These are phyloP conservation scores for Puccinia triticina DNA, from an alignment of 1,284 basidiomycete genomes.

Conservation along the genomic window DNA sequence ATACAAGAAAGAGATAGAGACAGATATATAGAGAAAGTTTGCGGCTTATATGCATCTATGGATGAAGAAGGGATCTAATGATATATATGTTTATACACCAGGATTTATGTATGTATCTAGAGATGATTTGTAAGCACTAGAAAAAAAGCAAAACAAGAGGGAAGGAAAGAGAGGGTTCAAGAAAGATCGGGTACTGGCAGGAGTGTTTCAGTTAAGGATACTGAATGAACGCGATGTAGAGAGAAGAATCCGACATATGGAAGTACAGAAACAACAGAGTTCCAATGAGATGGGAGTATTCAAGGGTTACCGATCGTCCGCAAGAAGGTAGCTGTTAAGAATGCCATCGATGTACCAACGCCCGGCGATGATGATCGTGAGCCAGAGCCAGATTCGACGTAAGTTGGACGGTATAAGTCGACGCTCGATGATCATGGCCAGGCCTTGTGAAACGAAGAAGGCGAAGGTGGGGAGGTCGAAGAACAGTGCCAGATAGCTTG, in stretches of 20 bases:
- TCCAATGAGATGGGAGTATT: not conserved
- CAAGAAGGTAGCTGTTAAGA: constrained; percentile 3
- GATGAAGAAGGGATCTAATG: too few relatives aligned
- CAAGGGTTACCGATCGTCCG: not conserved
- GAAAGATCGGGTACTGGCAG: too few relatives aligned
- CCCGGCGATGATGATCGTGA: constrained; percentile 7
- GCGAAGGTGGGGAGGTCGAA: not conserved
- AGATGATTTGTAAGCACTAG: too few relatives aligned
- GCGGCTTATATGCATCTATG: too few relatives aligned
- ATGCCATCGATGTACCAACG: constrained; percentile 7
- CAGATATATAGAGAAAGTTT: too few relatives aligned
- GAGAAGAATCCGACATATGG: not conserved
- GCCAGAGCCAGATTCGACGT: constrained; percentile 10
- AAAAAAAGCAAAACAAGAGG: too few relatives aligned
- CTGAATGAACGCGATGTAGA: too few relatives aligned
- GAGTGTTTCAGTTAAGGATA: too few relatives aligned
- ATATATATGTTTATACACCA: too few relatives aligned
- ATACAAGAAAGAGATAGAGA: too few relatives aligned
- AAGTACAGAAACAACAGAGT: not conserved
- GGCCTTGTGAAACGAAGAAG: constrained; percentile 27
- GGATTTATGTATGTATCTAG: too few relatives aligned
- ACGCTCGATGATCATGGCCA: constrained; percentile 1
- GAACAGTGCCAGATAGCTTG: not conserved
- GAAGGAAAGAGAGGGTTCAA: too few relatives aligned
- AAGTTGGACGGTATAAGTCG: not conserved